Evolutionary conservation across 108 stramenopile genomes (phyloP).

Genomic region (Nitzschia putrida): DNA sequence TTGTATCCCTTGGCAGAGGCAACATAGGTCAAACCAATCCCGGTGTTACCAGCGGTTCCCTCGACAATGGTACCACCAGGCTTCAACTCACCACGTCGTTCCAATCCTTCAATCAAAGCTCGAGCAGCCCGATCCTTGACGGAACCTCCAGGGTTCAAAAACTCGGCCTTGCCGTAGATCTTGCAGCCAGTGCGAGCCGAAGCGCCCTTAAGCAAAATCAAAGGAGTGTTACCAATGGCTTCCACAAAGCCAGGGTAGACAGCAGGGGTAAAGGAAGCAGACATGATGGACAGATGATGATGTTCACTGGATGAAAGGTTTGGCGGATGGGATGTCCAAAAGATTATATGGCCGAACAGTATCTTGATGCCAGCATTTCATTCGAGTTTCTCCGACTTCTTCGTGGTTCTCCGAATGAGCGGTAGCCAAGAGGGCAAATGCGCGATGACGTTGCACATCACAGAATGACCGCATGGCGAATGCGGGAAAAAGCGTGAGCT

Average conservation of each 20-base stretch:
- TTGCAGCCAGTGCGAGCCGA: constrained; percentile 59
- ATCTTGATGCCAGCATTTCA: too few species aligned
- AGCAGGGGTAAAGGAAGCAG: constrained; percentile 16
- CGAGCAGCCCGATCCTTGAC: constrained; percentile 90
- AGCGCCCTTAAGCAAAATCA: constrained; percentile 46
- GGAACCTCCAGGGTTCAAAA: constrained; percentile 78
- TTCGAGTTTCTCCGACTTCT: too few species aligned
- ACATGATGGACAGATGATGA: too few species aligned
- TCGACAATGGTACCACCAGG: constrained; percentile 91
- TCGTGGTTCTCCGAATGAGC: too few species aligned
- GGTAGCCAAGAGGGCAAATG: too few species aligned
- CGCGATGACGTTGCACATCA: too few species aligned
- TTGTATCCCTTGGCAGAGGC: constrained; percentile 71
- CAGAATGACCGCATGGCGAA: too few species aligned
- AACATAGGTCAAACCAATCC: constrained; percentile 62
- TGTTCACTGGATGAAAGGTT: too few species aligned
- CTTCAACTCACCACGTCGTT: constrained; percentile 64
- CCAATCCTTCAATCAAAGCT: constrained; percentile 72
- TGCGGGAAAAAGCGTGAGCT: too few species aligned
- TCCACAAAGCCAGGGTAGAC: constrained; percentile 38
- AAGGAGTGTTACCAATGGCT: constrained; percentile 61
- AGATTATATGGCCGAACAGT: too few species aligned
- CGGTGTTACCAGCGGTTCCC: constrained; percentile 91
- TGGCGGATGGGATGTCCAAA: too few species aligned
- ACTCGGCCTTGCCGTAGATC: constrained; percentile 83